A percentile compares a stretch with the other conserved stretches of the same genome.
These are phyloP conservation scores for Phtheirospermum japonicum DNA, from an alignment of 257 asterid species.

Conservation along the genomic window DNA sequence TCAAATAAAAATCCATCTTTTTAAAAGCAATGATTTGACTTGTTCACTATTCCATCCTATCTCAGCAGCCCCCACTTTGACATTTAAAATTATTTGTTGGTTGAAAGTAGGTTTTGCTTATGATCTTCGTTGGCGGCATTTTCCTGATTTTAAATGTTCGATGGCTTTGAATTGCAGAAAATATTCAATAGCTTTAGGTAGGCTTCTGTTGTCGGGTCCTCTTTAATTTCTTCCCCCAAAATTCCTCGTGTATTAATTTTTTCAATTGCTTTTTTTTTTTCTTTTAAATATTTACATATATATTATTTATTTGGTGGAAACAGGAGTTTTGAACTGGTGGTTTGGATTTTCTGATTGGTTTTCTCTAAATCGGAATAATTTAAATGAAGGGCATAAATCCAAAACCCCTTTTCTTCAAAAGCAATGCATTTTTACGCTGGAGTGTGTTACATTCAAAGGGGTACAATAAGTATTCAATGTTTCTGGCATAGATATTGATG, in stretches of 20 bases:
- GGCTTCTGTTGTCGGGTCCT: slow-evolving; percentile 45
- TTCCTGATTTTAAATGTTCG: slow-evolving; percentile 36
- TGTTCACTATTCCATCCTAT: slow-evolving; percentile 18
- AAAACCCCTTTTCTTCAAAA: slow-evolving; percentile 28
- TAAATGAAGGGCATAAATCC: slow-evolving; percentile 28
- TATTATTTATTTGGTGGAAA: slow-evolving; percentile 15
- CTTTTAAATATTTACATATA: slow-evolving; percentile 5
- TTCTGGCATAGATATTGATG: slow-evolving; percentile 29
- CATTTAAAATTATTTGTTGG: slow-evolving; percentile 38
- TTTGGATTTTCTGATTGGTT: slow-evolving; percentile 51
- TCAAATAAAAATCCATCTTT: slow-evolving; percentile 18
- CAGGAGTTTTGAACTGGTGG: slow-evolving; percentile 35
- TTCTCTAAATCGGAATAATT: slow-evolving; percentile 27
- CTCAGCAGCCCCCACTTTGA: slow-evolving; percentile 40
- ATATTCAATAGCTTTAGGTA: slow-evolving; percentile 51
- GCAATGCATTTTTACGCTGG: slow-evolving; percentile 31
- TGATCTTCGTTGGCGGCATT: slow-evolving; percentile 47
- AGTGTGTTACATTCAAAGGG: slow-evolving; percentile 32
- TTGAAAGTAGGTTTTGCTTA: slow-evolving; percentile 42
- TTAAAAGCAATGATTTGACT: not conserved
- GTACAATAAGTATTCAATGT: slow-evolving; percentile 32
- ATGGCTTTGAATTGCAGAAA: slow-evolving; percentile 42
- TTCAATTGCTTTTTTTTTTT: no score
- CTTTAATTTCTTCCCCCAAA: slow-evolving; percentile 20
- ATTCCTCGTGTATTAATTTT: no score